Conservation (phyloP, 2,329 filamentous ascomycete genomes). For the Fusarium sp. region DNA sequence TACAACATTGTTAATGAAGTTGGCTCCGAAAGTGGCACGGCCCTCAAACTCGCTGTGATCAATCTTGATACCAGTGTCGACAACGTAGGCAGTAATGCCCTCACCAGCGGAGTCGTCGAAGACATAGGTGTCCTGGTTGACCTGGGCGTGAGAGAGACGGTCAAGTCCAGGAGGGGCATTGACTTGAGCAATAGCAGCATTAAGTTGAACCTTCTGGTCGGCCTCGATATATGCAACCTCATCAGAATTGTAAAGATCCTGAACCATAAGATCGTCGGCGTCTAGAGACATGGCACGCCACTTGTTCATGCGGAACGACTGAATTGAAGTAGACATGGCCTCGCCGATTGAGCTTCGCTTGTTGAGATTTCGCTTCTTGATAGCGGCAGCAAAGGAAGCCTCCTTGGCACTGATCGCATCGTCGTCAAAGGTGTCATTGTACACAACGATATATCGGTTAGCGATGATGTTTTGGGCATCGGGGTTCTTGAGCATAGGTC, state of each 20-base stretch:
- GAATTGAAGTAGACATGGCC: conserved; percentile 58
- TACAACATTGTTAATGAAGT: conserved; percentile 61
- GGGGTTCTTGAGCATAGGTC: conserved; percentile 59
- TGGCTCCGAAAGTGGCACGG: conserved; percentile 63
- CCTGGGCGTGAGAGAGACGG: conserved; percentile 60
- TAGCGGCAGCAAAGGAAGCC: conserved; percentile 56
- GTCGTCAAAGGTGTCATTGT: conserved; percentile 64
- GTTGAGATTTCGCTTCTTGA: conserved; percentile 67
- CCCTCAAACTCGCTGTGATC: conserved; percentile 67
- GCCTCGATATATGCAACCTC: conserved; percentile 66
- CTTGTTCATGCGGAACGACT: conserved; percentile 57
- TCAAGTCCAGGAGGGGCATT: conserved; percentile 64
- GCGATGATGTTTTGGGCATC: conserved; percentile 60
- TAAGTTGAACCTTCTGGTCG: conserved; percentile 58
- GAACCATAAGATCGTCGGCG: conserved; percentile 61
- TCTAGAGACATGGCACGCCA: conserved; percentile 67
- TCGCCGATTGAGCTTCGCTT: conserved; percentile 61
- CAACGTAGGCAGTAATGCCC: conserved; percentile 70
- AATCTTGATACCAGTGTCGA: conserved; percentile 71
- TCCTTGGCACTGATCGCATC: conserved; percentile 62
- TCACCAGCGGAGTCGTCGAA: conserved; percentile 64
- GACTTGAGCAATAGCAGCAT: conserved; percentile 59
- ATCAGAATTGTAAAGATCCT: conserved; percentile 58
- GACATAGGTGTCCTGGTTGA: conserved; percentile 49
- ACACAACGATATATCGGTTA: conserved; percentile 72